phyloP scores from a whole-genome alignment of 257 asterid genomes.

The Capsicum baccatum region DNA sequence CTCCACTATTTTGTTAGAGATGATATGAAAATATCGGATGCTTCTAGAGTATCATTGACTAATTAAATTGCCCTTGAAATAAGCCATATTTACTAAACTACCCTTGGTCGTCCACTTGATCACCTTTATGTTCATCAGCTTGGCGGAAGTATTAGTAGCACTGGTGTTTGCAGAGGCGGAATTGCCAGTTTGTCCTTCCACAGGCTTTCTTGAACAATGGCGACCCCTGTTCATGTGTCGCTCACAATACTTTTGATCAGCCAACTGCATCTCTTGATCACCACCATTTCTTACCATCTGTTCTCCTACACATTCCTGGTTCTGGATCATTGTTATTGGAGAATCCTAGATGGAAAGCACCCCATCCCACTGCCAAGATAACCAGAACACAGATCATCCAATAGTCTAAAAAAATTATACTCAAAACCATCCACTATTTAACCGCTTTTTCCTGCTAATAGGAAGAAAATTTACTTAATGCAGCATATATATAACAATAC shows the following conservation, averaged over 20 bases:
- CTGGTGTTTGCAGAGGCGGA: constrained; percentile 46
- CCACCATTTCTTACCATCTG: constrained; percentile 99
- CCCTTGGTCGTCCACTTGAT: too few relatives aligned
- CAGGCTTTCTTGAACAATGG: constrained; percentile 99
- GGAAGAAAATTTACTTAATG: not conserved
- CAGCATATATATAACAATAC: not conserved
- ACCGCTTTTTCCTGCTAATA: too few relatives aligned
- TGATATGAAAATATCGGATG: too few relatives aligned
- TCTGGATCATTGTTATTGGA: constrained; percentile 78
- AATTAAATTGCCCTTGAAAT: too few relatives aligned
- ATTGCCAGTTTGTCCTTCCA: constrained; percentile 85
- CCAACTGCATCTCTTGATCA: constrained; percentile 90
- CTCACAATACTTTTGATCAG: constrained; percentile 93
- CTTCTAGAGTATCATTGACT: too few relatives aligned
- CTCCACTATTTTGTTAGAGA: too few relatives aligned
- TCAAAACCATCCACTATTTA: not conserved
- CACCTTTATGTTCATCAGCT: constrained; percentile 36
- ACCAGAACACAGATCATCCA: constrained; percentile 15
- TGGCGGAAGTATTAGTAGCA: constrained; percentile 31
- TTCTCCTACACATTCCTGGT: constrained; percentile 96
- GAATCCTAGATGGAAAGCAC: constrained; percentile 78
- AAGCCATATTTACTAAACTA: too few relatives aligned
- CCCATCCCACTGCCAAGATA: constrained; percentile 79
- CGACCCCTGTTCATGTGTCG: constrained; percentile 99
- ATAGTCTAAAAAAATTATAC: not conserved